Evolutionary conservation across 257 asterid genomes (phyloP).

Genomic region (Solanum habrochaites): DNA sequence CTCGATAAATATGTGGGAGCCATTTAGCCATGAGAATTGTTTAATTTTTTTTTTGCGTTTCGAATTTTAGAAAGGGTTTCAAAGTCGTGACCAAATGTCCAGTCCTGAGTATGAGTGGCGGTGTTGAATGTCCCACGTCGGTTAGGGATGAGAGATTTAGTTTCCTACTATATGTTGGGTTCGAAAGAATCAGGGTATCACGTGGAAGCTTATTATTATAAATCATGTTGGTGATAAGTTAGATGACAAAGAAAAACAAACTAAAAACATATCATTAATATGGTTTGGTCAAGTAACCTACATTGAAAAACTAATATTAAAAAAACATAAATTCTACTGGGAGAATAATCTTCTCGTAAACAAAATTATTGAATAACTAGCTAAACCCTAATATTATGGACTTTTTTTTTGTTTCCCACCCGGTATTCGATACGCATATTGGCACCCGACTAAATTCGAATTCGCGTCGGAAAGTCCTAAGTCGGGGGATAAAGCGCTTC

Average conservation of each 20-base stretch:
- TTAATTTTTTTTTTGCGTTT: not conserved
- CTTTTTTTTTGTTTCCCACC: too few species aligned
- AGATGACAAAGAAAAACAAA: not conserved
- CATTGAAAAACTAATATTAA: too few species aligned
- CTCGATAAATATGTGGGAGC: not conserved
- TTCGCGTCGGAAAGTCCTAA: too few species aligned
- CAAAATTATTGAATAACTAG: too few species aligned
- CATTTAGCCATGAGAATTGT: not conserved
- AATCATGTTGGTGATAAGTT: not conserved
- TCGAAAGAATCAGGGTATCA: not conserved
- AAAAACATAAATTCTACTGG: too few species aligned
- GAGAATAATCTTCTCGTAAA: not conserved
- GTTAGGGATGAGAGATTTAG: not conserved
- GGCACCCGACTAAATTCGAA: too few species aligned
- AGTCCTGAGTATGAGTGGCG: not conserved
- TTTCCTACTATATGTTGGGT: not conserved
- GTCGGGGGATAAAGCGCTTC: too few species aligned
- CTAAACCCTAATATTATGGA: too few species aligned
- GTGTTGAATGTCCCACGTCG: not conserved
- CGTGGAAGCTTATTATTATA: too few species aligned
- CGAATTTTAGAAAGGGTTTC: not conserved
- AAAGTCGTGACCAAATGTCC: not conserved
- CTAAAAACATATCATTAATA: too few species aligned
- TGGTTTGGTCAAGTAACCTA: not conserved
- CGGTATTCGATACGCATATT: fast-evolving